Evolutionary conservation across 345 rosid species (phyloP).

Genomic region (Brassica nigra): DNA sequence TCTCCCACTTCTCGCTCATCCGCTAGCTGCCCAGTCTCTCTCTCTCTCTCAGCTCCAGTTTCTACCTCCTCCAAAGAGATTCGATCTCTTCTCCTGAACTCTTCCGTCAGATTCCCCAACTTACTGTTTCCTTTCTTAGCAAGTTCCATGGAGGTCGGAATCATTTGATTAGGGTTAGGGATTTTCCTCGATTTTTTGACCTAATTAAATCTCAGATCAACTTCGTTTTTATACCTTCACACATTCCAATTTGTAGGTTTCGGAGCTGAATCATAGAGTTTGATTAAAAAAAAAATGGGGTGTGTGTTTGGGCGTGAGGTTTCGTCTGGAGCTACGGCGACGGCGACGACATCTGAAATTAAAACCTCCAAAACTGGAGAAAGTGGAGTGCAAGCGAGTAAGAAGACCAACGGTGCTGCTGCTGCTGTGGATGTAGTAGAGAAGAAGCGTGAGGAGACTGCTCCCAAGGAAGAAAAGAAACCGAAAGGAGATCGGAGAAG

Average conservation of each 20-base stretch:
- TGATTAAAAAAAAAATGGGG: constrained; percentile 67
- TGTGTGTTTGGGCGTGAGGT: constrained; percentile 87
- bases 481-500: constrained; percentile 65
- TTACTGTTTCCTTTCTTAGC: not conserved
- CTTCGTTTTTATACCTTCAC: not conserved
- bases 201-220: constrained; percentile 33
- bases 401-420: constrained; percentile 34
- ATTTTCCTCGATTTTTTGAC: constrained; percentile 11
- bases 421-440: constrained; percentile 44
- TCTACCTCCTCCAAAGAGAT: not conserved
- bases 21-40: constrained; percentile 2
- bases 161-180: constrained; percentile 22
- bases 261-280: constrained; percentile 42
- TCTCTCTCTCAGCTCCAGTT: constrained; percentile 7
- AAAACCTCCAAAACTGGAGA: constrained; percentile 48
- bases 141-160: constrained; percentile 16
- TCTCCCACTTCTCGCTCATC: constrained; percentile 18
- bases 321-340: constrained; percentile 2
- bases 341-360: constrained; percentile 48
- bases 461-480: constrained; percentile 56
- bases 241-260: constrained; percentile 21
- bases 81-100: constrained; percentile 20
- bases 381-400: constrained; percentile 44
- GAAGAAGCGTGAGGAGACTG: constrained; percentile 56
- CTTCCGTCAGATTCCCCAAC: not conserved